phyloP scores from a whole-genome alignment of 768 basidiomycete species.

The Strobilomyces echinocephalus region DNA sequence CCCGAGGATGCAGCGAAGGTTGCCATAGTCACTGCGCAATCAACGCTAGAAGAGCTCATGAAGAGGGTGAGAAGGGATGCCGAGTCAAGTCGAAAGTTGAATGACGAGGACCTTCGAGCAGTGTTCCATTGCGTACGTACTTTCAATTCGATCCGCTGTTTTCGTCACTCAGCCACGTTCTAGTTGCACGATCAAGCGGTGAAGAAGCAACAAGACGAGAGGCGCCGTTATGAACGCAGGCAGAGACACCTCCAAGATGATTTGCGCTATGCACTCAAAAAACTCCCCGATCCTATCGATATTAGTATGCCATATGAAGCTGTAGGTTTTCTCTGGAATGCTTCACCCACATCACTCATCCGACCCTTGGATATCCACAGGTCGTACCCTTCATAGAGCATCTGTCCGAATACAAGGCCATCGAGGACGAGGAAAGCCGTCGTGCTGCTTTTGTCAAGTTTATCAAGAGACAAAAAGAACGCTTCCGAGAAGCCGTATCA shows the following conservation, averaged over 20 bases:
- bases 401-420: constrained; percentile 78
- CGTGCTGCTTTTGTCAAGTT: constrained; percentile 83
- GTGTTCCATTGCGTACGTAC: constrained; percentile 61
- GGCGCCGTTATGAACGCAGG: constrained; percentile 76
- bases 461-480: constrained; percentile 89
- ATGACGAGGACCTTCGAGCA: constrained; percentile 47
- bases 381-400: constrained; percentile 72
- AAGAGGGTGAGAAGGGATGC: constrained; percentile 52
- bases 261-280: constrained; percentile 90
- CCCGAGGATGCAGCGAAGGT: constrained; percentile 29
- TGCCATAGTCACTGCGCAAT: constrained; percentile 48
- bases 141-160: background rate
- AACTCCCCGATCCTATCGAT: constrained; percentile 78
- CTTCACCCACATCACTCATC: background rate
- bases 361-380: constrained; percentile 32
- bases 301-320: constrained; percentile 73
- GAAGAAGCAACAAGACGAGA: constrained; percentile 81
- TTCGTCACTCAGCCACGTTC: constrained; percentile 5
- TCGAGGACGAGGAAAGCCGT: constrained; percentile 84
- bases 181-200: constrained; percentile 70
- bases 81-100: constrained; percentile 47
- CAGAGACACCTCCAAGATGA: constrained; percentile 91
- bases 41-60: constrained; percentile 60
- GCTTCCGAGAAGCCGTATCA: constrained; percentile 68
- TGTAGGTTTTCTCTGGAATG: constrained; percentile 39